phyloP scores from a whole-genome alignment of 345 rosid genomes.

The Euclidium syriacum region DNA sequence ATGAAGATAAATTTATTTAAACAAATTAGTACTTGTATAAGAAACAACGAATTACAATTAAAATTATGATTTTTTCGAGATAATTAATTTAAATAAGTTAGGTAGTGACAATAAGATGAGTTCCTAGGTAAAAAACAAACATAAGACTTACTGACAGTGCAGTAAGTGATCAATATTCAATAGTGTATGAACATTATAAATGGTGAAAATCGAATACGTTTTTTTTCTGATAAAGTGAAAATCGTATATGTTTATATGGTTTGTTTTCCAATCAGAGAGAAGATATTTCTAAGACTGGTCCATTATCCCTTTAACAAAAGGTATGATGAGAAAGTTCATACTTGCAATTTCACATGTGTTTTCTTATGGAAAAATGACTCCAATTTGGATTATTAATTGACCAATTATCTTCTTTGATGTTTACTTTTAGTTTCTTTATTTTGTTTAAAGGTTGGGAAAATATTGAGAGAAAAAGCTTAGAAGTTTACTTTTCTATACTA shows the following conservation, averaged over 20 bases:
- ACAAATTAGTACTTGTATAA: background rate
- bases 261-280: background rate
- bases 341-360: background rate
- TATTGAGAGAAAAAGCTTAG: no score
- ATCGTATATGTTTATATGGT: background rate
- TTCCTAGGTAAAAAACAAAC: no score
- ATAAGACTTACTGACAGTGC: no score
- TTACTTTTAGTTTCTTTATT: no score
- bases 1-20: background rate
- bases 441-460: no score
- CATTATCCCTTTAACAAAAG: background rate
- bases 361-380: background rate
- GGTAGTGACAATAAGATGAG: no score
- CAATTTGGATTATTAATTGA: background rate
- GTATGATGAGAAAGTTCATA: background rate
- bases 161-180: background rate
- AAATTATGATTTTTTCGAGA: no score
- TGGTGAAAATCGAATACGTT: background rate
- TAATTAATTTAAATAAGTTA: no score
- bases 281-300: no score
- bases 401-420: background rate
- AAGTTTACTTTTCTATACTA: no score
- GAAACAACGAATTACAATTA: background rate
- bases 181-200: background rate
- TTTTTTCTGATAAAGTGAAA: no score